Base-by-base conservation (phyloP, 2,329 filamentous ascomycete species). In the Fusarium miscanthi region DNA sequence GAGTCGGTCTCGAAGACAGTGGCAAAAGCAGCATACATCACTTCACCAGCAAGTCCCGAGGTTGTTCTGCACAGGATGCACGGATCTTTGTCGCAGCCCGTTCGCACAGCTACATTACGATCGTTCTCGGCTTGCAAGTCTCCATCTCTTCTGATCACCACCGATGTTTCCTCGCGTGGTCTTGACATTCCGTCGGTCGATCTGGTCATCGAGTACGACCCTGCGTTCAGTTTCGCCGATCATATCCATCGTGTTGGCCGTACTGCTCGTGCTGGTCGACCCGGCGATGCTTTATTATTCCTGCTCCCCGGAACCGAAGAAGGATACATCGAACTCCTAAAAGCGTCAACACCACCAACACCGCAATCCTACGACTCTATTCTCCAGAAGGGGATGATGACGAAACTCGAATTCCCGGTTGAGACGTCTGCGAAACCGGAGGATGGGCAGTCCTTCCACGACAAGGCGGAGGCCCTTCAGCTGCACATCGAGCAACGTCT, bases 171-270 rank as follows among this genome's bases (percentile, higher is more conserved):
- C 17, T 96, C 96, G 25, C 94, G 96, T 79, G 96, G 96, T 84
- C 90, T 99, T 45, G 96, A 99, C 85, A 89, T 99, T 21, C 95
- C 95, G 2, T 95, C 96, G 56, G 94, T 99, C 57, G 96, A 99
- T 80, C 87, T 98, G 25, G 94, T 99, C 54, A 89, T 99, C 63
- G 96, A 99, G 81, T 98, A 97, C 80, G 96, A 99, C 79, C 95
- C 96, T 1, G 94, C 96, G 5, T 98, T 98, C 82, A 94, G 93
- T 79, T 91, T 94, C 30, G 93, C 95, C 68, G 96, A 99, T 81
- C 96, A 99, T 81, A 88, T 98, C 12, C 96, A 99, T 83, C 92
- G 96, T 62, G 94, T 98, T 61, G 96, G 96, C 60, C 93, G 96
- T 81, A 99, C 96, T 16, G 96, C 96, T 7, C 93, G 96, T 86